Evolutionary conservation across 441 rosid genomes (phyloP), one percentile per base, ranked within the genome.

Genomic region (Jatropha podagrica): DNA sequence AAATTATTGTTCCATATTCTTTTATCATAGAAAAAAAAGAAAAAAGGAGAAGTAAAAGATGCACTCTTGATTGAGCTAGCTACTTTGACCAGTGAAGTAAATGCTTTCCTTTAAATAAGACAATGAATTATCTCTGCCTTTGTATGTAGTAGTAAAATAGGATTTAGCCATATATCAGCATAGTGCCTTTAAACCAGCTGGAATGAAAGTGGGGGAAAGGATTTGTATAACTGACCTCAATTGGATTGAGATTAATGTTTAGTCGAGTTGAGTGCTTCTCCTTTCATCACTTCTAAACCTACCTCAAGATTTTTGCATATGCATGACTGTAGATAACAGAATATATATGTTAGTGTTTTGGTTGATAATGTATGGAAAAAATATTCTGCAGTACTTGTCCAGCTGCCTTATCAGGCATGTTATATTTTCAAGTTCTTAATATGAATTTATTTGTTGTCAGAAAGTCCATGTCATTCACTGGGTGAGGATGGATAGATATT

Each of bases 401-500:
- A 11, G 40, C n/a, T 49, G 69, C 40, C 20, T 49, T 7, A 55
- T 32, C 11, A 18, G 48, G 49, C 49, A 44, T 51, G 26, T 2
- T 46, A 63, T 17, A 18, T 48, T 17, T 2, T 64, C 7, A 10
- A 44, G 40, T 26, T 55, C 68, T 37, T 54, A 63, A 60, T 51
- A 49, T 26, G 44, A 44, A 44, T 74, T 68, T 11, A 3, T 78
- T 46, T 67, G 32, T n/a, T 49, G 49, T 82, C 89, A 91, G 97
- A 92, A 86, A 89, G 93, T 82, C 44, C 83, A 86, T 55, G 73
- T 88, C 48, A 90, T 90, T 69, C 93, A 91, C 71, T 91, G 96
- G 96, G 95, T 91, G 75, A 86, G 87, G 76, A 76, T 88, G 73
- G 93, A 91, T 65, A 82, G 83, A 74, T 81, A 83, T 79, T 61